Evolutionary conservation across 139 green algal genomes (phyloP), one percentile per base, ranked within the genome.

Genomic region (Coccomyxa sp.): DNA sequence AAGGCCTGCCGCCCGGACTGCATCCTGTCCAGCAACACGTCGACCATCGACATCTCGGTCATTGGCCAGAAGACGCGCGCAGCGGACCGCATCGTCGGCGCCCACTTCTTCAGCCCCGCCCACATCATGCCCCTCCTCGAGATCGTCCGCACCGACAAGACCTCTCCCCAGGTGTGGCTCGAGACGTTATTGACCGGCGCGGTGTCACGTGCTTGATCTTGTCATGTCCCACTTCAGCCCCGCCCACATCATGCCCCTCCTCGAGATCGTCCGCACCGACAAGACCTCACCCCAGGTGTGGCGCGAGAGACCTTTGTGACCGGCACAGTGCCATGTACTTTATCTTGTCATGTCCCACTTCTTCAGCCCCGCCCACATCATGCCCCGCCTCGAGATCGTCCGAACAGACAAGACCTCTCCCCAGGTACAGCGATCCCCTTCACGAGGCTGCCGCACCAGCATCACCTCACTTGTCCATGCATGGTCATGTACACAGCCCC

Each of bases 91-190:
- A 91, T 99, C 58, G 68, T 99, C 9, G 96, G 96, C 35, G 93
- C 93, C 7, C 95, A 98, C 88, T 98, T 98, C 78, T 98, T 98
- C 91, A 93, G 80, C 73, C 97, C 97, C 22, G 97, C 97, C 22
- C 97, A 99, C 89, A 81, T 99, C 80, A 99, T 99, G 97, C 95
- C 95, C 39, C 91, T 99, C 82, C 89, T 99, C 82, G 97, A 99
- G 89, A 98, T 99, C 78, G 94, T 99, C 77, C 88, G 92, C 70
- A 97, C 94, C 0, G 68, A 91, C 55, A 79, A 90, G 33, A 98
- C 95, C 34, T 92, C 90, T 76, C 79, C 86, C 44, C 95, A 98
- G 90, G 92, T n/a, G n/a, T n/a, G n/a, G n/a, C n/a, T n/a, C n/a
- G n/a, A n/a, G n/a, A n/a, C n/a, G n/a, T 64, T 18, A 5, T 5